These are phyloP conservation scores for Prunus salicina DNA, from an alignment of 306 rosid species.

Conservation along the genomic window DNA sequence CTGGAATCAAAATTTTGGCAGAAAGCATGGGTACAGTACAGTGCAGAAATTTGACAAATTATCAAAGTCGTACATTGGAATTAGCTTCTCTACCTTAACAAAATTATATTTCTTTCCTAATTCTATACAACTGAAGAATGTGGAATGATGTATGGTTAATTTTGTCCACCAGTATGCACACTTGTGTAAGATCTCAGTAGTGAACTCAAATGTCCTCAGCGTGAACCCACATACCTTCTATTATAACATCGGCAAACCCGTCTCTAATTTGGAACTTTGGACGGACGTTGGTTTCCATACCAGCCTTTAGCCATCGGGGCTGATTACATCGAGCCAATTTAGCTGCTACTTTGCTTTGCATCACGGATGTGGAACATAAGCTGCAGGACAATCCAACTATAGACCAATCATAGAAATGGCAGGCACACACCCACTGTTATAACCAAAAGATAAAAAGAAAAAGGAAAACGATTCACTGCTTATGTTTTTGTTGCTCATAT, in stretches of 20 bases:
- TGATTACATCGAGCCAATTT: neutral
- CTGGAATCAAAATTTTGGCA: neutral
- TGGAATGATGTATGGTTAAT: neutral
- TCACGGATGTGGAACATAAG: slow-evolving; percentile 82
- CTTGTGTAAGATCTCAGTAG: neutral
- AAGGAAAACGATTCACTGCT: neutral
- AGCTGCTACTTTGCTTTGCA: slow-evolving; percentile 40
- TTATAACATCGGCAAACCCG: neutral
- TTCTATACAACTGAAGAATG: neutral
- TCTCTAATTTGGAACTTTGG: neutral
- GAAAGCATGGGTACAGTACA: neutral
- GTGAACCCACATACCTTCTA: neutral
- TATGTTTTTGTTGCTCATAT: neutral
- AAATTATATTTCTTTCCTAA: neutral
- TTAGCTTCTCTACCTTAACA: neutral
- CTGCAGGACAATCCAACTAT: slow-evolving; percentile 39
- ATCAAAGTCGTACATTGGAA: neutral
- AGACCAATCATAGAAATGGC: slow-evolving; percentile 9
- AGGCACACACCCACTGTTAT: neutral
- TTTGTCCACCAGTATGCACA: neutral
- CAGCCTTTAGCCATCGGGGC: neutral
- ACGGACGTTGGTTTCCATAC: neutral
- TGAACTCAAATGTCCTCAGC: neutral
- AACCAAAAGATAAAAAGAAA: neutral
- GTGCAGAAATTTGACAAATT: neutral